Evolutionary conservation across 2,329 filamentous ascomycete species (phyloP).

Genomic region (Diaporthe nobilis): DNA sequence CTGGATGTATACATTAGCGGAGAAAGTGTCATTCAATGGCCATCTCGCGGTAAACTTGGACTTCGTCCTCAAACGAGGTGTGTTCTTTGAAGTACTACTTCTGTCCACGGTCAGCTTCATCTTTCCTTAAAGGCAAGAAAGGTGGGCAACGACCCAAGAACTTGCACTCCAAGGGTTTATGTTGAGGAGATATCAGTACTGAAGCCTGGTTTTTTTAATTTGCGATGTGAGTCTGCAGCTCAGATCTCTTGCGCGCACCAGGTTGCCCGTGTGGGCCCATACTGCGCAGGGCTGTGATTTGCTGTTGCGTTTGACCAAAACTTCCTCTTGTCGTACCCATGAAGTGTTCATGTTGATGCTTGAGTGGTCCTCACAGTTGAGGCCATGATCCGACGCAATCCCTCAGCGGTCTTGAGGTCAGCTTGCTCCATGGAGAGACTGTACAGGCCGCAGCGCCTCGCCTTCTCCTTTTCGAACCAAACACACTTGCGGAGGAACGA

Average conservation of each 20-base stretch:
- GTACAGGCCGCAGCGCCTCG: background rate
- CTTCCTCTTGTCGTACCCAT: background rate
- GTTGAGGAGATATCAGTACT: background rate
- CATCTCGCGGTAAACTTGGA: conserved; percentile 47
- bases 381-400: background rate
- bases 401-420: background rate
- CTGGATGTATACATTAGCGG: conserved; percentile 41
- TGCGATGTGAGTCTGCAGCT: background rate
- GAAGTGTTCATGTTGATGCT: background rate
- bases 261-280: background rate
- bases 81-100: conserved; percentile 51
- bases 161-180: background rate
- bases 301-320: background rate
- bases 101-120: conserved; percentile 40
- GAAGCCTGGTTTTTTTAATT: conserved; percentile 11
- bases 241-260: background rate
- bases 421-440: background rate
- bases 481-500: background rate
- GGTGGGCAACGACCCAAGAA: background rate
- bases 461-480: background rate
- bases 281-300: background rate
- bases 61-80: conserved; percentile 46
- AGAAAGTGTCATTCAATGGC: conserved; percentile 45
- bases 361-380: background rate
- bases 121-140: background rate